Evolutionary conservation across 148 eudicot species (phyloP), one percentile per base, ranked within the genome.

Genomic region (Rhododendron ferrugineum): DNA sequence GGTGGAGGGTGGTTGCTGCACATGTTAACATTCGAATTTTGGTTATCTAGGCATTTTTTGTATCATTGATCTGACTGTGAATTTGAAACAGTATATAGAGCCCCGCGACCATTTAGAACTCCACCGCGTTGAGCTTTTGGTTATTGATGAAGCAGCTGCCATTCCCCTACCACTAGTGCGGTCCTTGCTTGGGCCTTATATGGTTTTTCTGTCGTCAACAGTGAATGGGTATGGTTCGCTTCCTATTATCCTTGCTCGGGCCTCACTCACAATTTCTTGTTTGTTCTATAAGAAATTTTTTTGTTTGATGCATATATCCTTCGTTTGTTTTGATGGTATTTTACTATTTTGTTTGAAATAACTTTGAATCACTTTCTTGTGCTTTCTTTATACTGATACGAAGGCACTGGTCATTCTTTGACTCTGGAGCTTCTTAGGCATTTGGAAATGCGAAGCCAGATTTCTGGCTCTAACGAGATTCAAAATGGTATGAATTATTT

Each of bases 71-170:
- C 14, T 32, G 49, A 44, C 7, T 89, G 60, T 80, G 46, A 70
- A 28, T 68, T 50, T 78, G 85, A 13, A n/a, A 28, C 95, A 96
- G 99, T 96, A 96, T 75, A 94, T 96, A 86, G 89, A 91, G 84
- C 99, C 99, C 54, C 88, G 90, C 84, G 98, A 93, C 84, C 92
- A 92, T 82, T 93, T 85, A 86, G 95, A 95, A 86, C 94, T 95
- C 76, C 94, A 96, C 34, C 34, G 96, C 83, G 98, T 92, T 84
- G 96, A 95, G 89, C 93, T 96, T 76, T 87, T 96, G 88, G 98
- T 96, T 82, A 75, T 96, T 93, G 99, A 96, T 90, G 99, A 96
- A 89, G 99, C 99, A 78, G 99, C 98, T 42, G 99, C 99, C 54
- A 91, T 96, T 84, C 98, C 98, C 20, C 90, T 96, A 84, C 97